These are phyloP conservation scores for Jatropha multifida DNA, from an alignment of 441 rosid species.

Conservation along the genomic window DNA sequence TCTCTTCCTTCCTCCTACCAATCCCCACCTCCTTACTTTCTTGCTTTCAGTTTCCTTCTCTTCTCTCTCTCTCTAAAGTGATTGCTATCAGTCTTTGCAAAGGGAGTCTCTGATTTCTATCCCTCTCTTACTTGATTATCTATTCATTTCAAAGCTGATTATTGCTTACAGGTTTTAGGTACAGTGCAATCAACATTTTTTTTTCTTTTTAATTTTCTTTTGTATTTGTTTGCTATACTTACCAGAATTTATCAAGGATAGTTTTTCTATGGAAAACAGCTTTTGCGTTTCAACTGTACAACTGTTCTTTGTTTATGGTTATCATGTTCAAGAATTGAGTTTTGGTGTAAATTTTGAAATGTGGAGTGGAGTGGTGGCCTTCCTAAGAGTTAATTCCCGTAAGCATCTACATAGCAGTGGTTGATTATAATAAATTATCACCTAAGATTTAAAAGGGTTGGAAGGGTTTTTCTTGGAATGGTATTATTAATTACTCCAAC, in stretches of 20 bases:
- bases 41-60: neutral
- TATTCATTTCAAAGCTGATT: neutral
- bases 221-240: neutral
- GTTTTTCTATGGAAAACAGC: too few relatives aligned
- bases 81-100: neutral
- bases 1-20: too few relatives aligned
- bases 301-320: too few relatives aligned
- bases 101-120: neutral
- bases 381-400: too few relatives aligned
- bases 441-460: neutral
- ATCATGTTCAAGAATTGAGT: neutral
- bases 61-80: neutral
- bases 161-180: neutral
- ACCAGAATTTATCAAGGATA: too few relatives aligned
- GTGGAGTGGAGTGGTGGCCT: neutral
- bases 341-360: neutral
- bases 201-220: neutral
- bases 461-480: neutral
- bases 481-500: neutral
- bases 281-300: too few relatives aligned
- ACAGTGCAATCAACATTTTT: neutral
- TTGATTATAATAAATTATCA: neutral
- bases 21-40: neutral
- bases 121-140: neutral
- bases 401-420: neutral